Evolutionary conservation across 495 filamentous ascomycete species (phyloP), one percentile per base, ranked within the genome.

Genomic region (Cairneyella variabilis): DNA sequence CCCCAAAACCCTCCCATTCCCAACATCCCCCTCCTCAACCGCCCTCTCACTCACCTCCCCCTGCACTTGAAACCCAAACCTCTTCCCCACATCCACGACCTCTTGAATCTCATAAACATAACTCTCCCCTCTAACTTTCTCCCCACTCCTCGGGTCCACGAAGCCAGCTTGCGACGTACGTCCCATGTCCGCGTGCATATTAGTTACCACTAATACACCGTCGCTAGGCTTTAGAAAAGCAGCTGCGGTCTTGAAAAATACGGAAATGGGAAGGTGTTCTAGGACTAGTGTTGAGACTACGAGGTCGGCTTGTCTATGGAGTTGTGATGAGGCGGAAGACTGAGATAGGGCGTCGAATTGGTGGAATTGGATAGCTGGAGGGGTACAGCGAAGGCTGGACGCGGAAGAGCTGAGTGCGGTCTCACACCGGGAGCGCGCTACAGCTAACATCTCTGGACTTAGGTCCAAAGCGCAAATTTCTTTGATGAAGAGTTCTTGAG

Each of bases 131-230:
- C 78, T 74, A 12, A 89, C 72, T 68, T 89, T 89, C 39, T 70
- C 66, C 25, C 79, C 80, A 12, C 73, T 76, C 26, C 58, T 65
- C 9, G 66, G 63, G 62, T 82, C 82, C 44, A 85, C 74, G 61
- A 89, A 89, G 2, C 86, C 85, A 0, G 86, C 85, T 56, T 84
- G 83, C 17, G 76, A 79, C 7, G 77, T 70, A 40, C 57, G 51
- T 3, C 84, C 85, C 83, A 88, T 88, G 14, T 85, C 78, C 6
- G 74, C 68, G 60, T 89, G 86, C 86, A 89, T 89, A 63, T 88
- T 89, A 3, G 85, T 89, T 4, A 89, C 52, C 28, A 88, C 68
- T 6, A 85, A 59, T 56, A 78, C 70, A 5, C 77, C 82, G 0
- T 78, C 79, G 0, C 69, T 58, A 12, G 48, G 20, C 34, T 55